Conservation (phyloP, 768 basidiomycete species). For the Lactifluus volemus region DNA sequence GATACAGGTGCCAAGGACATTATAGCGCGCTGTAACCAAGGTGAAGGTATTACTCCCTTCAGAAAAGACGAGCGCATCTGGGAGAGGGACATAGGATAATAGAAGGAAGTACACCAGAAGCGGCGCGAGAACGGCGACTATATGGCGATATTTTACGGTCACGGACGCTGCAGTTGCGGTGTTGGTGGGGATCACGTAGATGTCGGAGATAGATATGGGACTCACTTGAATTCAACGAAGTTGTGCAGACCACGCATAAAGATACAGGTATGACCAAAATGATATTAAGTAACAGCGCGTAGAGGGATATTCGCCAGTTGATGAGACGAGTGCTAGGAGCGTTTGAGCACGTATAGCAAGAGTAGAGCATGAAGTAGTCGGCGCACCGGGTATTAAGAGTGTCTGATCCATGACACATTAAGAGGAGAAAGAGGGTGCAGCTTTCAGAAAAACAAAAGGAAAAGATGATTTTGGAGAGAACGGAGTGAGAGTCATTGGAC, state of each 20-base stretch:
- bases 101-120: constrained; percentile 42
- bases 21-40: constrained; percentile 49
- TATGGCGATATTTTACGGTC: constrained; percentile 1
- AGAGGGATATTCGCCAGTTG: constrained; percentile 63
- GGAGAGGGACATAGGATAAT: constrained; percentile 63
- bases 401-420: constrained; percentile 61
- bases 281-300: constrained; percentile 49
- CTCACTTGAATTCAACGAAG: constrained; percentile 18
- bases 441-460: constrained; percentile 68
- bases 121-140: constrained; percentile 8
- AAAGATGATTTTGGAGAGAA: constrained; percentile 51
- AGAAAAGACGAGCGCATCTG: constrained; percentile 34
- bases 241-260: constrained; percentile 47
- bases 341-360: not conserved
- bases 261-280: constrained; percentile 62
- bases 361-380: not conserved
- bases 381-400: constrained; percentile 49
- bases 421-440: constrained; percentile 58
- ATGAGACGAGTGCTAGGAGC: constrained; percentile 45
- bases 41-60: constrained; percentile 29
- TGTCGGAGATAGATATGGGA: constrained; percentile 1
- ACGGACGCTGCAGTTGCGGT: not conserved
- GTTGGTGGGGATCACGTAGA: not conserved
- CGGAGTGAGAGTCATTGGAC: constrained; percentile 36
- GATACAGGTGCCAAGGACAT: constrained; percentile 68